Percentiles rank a stretch among this genome's conserved stretches.
phyloP scores from a whole-genome alignment of 2,329 filamentous ascomycete species.

The Orbilia oligospora region DNA sequence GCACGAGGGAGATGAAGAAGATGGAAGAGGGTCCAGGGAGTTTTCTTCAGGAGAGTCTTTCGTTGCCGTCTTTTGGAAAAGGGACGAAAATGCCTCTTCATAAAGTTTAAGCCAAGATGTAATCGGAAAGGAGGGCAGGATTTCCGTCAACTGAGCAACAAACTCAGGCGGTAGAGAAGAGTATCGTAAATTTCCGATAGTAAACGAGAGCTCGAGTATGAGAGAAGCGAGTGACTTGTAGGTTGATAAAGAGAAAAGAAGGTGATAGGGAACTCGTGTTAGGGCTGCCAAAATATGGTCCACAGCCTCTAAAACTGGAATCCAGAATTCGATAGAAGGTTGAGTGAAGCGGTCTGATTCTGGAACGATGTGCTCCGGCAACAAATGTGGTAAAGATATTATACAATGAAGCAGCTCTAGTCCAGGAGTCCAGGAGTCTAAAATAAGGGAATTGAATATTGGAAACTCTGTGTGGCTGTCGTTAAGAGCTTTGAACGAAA shows the following conservation, averaged over 20 bases:
- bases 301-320: neutral
- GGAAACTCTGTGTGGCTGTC: neutral
- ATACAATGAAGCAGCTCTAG: constrained; percentile 7
- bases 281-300: neutral
- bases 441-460: neutral
- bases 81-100: neutral
- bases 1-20: neutral
- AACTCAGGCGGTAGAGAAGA: neutral
- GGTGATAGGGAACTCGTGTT: neutral
- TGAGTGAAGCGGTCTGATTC: neutral
- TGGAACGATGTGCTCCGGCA: neutral
- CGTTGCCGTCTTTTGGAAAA: neutral
- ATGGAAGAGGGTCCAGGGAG: neutral
- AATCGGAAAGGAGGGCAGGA: neutral
- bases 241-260: neutral
- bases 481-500: neutral
- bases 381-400: neutral
- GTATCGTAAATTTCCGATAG: neutral
- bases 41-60: neutral
- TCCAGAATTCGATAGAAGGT: constrained; percentile 7
- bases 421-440: constrained; percentile 21
- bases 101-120: neutral
- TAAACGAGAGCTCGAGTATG: neutral
- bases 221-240: neutral
- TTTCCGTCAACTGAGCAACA: neutral